Evolutionary conservation across 257 asterid genomes (phyloP).

Genomic region (Striga asiatica): DNA sequence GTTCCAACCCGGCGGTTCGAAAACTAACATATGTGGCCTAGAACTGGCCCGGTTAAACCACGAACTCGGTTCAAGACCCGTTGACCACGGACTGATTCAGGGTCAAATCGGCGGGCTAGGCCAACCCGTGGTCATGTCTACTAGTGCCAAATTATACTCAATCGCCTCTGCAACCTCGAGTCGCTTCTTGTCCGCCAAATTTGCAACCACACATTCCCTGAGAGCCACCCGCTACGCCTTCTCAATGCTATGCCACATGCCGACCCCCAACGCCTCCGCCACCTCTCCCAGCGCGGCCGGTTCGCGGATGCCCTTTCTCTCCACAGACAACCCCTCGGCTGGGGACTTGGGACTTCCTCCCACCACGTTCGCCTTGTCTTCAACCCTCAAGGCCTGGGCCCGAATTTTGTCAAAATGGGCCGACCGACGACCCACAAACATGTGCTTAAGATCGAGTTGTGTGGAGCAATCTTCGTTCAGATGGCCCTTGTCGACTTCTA

Average conservation of each 20-base stretch:
- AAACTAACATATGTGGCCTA: no score
- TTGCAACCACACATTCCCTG: constrained; percentile 18
- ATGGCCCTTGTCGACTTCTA: constrained; percentile 74
- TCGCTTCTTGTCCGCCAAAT: constrained; percentile 32
- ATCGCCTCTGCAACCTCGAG: constrained; percentile 30
- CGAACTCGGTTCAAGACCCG: no score
- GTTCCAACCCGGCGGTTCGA: no score
- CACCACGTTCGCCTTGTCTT: constrained; percentile 55
- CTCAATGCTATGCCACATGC: constrained; percentile 28
- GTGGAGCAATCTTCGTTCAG: constrained; percentile 52
- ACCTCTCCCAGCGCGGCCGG: constrained; percentile 48
- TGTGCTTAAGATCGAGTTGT: constrained; percentile 45
- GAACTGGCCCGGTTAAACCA: no score
- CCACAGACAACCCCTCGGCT: constrained; percentile 36
- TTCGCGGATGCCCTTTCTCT: constrained; percentile 43
- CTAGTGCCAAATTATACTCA: constrained; percentile 37
- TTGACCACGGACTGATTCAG: no score
- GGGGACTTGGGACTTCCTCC: constrained; percentile 50
- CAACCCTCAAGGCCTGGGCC: constrained; percentile 63
- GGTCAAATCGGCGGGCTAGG: no score
- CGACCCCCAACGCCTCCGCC: constrained; percentile 25
- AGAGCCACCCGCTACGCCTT: constrained; percentile 25
- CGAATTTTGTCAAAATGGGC: constrained; percentile 27
- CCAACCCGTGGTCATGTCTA: no score
- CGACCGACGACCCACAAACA: constrained; percentile 70